Conservation (phyloP, 495 filamentous ascomycete genomes). For the Neurospora sp. region DNA sequence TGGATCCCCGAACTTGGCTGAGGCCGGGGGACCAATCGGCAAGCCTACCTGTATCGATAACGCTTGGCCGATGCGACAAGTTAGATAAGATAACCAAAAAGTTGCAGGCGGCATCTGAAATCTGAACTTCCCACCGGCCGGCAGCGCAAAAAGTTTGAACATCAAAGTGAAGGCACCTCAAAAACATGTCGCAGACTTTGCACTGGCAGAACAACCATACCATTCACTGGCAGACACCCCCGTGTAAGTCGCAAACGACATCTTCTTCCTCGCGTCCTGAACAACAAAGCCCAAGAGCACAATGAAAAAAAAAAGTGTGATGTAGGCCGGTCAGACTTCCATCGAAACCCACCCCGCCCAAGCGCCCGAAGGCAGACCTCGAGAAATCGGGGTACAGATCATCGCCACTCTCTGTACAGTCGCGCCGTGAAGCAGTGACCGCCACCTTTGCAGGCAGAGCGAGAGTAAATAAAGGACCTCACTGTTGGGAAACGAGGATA, state of each 20-base stretch:
- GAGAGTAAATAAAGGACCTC: conserved; percentile 40
- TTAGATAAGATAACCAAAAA: too few species aligned
- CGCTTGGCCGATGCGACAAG: too few species aligned
- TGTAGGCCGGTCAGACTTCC: conserved; percentile 52
- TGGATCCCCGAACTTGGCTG: too few species aligned
- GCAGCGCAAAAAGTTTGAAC: background rate
- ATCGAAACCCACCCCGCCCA: conserved; percentile 47
- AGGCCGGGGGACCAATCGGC: too few species aligned
- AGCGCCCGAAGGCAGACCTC: conserved; percentile 44
- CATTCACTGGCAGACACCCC: background rate
- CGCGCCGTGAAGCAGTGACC: conserved; percentile 14
- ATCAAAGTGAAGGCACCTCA: background rate
- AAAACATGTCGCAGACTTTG: background rate
- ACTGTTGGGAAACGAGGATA: conserved; percentile 53
- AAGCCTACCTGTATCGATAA: too few species aligned
- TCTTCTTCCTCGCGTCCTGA: conserved; percentile 33
- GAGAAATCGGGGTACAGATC: conserved; percentile 47
- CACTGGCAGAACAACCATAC: background rate
- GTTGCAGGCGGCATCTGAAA: background rate
- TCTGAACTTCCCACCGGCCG: background rate
- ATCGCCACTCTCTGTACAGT: conserved; percentile 53
- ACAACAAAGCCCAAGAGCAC: conserved; percentile 24
- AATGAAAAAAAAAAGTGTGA: conserved; percentile 36
- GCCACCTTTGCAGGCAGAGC: conserved; percentile 42
- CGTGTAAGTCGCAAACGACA: background rate